Evolutionary conservation across 2,329 filamentous ascomycete species (phyloP).

Genomic region (Pseudocercospora fijiensis): DNA sequence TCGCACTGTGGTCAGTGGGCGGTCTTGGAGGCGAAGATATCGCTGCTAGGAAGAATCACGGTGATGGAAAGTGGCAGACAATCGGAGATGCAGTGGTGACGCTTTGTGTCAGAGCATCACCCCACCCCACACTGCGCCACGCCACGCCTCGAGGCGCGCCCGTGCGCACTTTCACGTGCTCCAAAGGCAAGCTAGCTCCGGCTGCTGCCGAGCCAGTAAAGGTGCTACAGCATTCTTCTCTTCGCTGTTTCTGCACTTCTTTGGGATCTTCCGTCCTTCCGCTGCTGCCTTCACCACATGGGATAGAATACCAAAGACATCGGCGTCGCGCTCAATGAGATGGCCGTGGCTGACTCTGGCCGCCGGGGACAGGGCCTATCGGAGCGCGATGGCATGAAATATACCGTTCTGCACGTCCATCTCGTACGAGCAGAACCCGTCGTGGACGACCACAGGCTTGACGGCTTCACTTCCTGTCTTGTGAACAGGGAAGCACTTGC

Average conservation of each 20-base stretch:
- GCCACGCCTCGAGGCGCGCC: not conserved
- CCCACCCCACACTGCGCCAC: slow-evolving; percentile 3
- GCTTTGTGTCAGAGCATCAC: slow-evolving; percentile 1
- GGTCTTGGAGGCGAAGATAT: not conserved
- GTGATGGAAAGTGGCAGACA: not conserved
- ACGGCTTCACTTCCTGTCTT: not conserved
- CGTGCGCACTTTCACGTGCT: slow-evolving; percentile 3
- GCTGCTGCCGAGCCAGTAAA: not conserved
- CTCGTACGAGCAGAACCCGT: not conserved
- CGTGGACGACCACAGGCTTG: not conserved
- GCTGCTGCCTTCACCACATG: not conserved
- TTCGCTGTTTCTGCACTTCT: not conserved
- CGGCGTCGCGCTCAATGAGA: not conserved
- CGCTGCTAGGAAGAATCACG: not conserved
- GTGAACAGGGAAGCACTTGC: not conserved
- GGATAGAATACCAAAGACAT: not conserved
- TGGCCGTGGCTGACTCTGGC: not conserved
- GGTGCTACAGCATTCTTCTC: not conserved
- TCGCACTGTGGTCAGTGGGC: not conserved
- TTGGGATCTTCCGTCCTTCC: not conserved
- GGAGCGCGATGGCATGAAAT: not conserved
- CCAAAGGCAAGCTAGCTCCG: not conserved
- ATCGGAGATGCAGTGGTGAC: slow-evolving; percentile 6
- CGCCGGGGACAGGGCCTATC: not conserved
- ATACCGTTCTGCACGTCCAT: not conserved